Evolutionary conservation across 2,329 filamentous ascomycete genomes (phyloP).

Genomic region (Colletotrichum costaricense): DNA sequence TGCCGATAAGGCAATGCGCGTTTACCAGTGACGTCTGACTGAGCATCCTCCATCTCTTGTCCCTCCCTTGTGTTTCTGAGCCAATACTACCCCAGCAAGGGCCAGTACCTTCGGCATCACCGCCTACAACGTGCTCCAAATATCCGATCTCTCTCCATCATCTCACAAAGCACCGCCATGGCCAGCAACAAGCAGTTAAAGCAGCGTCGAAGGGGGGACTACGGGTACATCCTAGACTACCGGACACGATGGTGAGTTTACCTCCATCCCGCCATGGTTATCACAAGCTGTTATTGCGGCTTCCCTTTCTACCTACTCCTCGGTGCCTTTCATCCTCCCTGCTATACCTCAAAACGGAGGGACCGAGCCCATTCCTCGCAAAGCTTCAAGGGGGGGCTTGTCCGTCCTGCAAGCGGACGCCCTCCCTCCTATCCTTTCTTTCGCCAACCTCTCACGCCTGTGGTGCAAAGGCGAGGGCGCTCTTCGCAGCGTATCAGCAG

Average conservation of each 20-base stretch:
- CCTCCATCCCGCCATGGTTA: not conserved
- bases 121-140: not conserved
- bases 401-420: constrained; percentile 12
- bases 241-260: constrained; percentile 81
- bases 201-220: constrained; percentile 75
- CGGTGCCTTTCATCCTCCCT: not conserved
- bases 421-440: not conserved
- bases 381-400: constrained; percentile 13
- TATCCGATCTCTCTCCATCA: constrained; percentile 5
- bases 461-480: not conserved
- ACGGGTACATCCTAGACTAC: constrained; percentile 83
- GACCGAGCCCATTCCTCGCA: constrained; percentile 8
- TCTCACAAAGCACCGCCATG: constrained; percentile 13
- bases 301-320: not conserved
- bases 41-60: not conserved
- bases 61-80: not conserved
- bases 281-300: not conserved
- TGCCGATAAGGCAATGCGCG: not conserved
- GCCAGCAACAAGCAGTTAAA: constrained; percentile 57
- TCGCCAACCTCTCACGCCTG: not conserved
- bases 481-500: not conserved
- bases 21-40: not conserved
- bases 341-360: constrained; percentile 1
- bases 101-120: not conserved
- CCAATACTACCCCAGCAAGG: not conserved